phyloP scores from a whole-genome alignment of 75 land plant species.

The Cunninghamia lanceolata region DNA sequence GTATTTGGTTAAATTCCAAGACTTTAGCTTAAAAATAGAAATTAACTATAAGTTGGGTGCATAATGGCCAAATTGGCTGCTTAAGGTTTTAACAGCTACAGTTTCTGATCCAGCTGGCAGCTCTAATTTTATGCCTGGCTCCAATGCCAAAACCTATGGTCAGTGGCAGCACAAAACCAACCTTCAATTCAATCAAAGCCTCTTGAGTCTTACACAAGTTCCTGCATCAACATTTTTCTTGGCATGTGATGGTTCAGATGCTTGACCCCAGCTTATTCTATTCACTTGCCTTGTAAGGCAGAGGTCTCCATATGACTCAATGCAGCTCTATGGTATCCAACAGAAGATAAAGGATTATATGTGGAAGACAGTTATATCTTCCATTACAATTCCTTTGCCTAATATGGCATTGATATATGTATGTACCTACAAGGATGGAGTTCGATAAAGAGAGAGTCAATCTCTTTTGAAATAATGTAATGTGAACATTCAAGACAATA shows the following conservation, averaged over 20 bases:
- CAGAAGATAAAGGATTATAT: neutral
- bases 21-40: neutral
- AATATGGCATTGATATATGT: neutral
- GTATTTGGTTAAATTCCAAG: neutral
- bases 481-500: too few species aligned
- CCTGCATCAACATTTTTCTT: neutral
- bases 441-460: neutral
- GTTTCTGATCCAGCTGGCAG: neutral
- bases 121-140: neutral
- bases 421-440: neutral
- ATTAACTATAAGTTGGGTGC: neutral
- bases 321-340: too few species aligned
- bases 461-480: neutral
- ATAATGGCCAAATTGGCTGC: neutral
- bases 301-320: neutral
- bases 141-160: neutral
- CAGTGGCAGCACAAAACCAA: neutral
- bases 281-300: neutral
- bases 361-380: neutral
- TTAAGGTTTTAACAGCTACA: neutral
- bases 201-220: neutral
- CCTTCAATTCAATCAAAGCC: neutral
- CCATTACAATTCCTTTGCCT: neutral
- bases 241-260: neutral
- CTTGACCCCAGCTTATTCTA: neutral